Percentiles rank a stretch among this genome's conserved stretches.
Evolutionary conservation across 805 yeast genomes (phyloP).

Genomic region (Myxozyma neotropica): DNA sequence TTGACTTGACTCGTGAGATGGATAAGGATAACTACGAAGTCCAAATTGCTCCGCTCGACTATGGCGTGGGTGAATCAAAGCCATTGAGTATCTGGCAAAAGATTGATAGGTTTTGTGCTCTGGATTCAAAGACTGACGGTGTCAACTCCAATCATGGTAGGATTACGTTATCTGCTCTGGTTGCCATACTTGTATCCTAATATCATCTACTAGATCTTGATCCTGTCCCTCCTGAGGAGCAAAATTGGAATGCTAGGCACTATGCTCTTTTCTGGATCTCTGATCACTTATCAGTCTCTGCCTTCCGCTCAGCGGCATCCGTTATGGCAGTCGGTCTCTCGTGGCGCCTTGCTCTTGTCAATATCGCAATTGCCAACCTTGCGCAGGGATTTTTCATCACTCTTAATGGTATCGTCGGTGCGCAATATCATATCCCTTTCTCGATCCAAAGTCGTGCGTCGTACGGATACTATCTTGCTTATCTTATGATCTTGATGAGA

Average conservation of each 20-base stretch:
- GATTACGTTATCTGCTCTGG: no score
- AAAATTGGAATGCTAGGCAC: conserved; percentile 52
- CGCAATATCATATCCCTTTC: conserved; percentile 54
- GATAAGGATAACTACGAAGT: not conserved
- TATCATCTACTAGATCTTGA: conserved; percentile 18
- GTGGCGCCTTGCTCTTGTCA: conserved; percentile 50
- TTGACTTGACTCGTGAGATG: no score
- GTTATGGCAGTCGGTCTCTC: conserved; percentile 49
- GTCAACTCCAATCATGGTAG: conserved; percentile 28
- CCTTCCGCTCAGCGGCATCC: conserved; percentile 51
- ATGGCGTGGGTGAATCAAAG: not conserved
- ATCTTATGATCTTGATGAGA: conserved; percentile 49
- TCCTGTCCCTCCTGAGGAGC: conserved; percentile 39
- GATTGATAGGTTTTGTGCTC: conserved; percentile 16
- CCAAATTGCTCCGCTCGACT: not conserved
- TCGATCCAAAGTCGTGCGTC: conserved; percentile 50
- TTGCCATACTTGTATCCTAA: no score
- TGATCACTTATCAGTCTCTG: conserved; percentile 43
- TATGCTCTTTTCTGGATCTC: conserved; percentile 40
- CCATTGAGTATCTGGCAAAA: conserved; percentile 10
- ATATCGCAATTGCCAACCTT: conserved; percentile 49
- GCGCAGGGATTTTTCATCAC: conserved; percentile 48
- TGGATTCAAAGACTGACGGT: conserved; percentile 22
- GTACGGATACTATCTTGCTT: conserved; percentile 53
- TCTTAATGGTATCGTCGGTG: conserved; percentile 52